Conservation (phyloP, 106 monocot species). For the Platanthera guangdongensis region DNA sequence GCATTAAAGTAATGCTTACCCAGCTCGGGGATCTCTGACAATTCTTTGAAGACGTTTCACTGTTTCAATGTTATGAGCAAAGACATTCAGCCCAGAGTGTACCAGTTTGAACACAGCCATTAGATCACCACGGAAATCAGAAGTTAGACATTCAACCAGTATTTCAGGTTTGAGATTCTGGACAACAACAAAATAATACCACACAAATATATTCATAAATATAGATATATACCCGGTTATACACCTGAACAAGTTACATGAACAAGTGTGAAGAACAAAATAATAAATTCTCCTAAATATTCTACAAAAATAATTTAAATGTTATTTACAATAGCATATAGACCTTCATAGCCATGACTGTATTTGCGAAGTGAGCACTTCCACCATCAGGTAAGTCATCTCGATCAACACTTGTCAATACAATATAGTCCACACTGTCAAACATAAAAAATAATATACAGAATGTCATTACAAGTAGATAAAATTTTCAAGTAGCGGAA, state of each 20-base stretch:
- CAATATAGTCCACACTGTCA: constrained; percentile 90
- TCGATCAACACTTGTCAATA: constrained; percentile 92
- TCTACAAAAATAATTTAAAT: neutral
- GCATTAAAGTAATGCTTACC: constrained; percentile 24
- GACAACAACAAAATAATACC: constrained; percentile 17
- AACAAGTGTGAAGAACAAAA: neutral
- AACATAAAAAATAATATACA: constrained; percentile 3
- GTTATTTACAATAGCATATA: neutral
- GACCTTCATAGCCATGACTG: constrained; percentile 82
- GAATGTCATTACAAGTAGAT: constrained; percentile 1
- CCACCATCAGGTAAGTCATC: constrained; percentile 99
- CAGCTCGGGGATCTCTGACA: constrained; percentile 91
- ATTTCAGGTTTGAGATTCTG: constrained; percentile 78
- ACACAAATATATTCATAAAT: neutral
- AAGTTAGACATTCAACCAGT: constrained; percentile 87
- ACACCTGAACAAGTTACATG: neutral
- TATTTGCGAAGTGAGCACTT: constrained; percentile 86
- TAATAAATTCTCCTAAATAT: neutral
- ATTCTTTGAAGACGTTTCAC: constrained; percentile 82
- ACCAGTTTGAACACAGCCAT: constrained; percentile 56
- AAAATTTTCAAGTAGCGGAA: neutral
- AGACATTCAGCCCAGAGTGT: constrained; percentile 75
- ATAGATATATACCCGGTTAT: neutral
- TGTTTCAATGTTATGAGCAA: constrained; percentile 98
- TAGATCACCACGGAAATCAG: constrained; percentile 92